These are phyloP conservation scores for Biscogniauxia marginata DNA, from an alignment of 2,329 filamentous ascomycete species.

Conservation along the genomic window DNA sequence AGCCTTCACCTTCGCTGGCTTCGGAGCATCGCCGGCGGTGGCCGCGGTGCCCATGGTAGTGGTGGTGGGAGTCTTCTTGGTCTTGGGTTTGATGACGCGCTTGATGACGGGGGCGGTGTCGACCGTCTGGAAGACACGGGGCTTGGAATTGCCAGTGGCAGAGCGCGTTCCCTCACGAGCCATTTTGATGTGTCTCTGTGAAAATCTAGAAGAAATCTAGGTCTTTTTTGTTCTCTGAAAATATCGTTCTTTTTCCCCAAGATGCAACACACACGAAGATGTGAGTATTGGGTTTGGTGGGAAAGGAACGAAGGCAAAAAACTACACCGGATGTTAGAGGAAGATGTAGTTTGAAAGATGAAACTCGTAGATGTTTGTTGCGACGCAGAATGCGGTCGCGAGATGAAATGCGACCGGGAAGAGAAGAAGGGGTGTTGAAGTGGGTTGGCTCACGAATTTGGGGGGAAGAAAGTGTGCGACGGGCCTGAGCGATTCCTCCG, in stretches of 20 bases:
- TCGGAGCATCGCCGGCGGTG: not conserved
- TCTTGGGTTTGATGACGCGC: slow-evolving; percentile 37
- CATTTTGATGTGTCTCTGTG: slow-evolving; percentile 36
- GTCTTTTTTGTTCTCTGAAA: not conserved
- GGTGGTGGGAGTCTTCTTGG: not conserved
- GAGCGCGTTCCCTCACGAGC: slow-evolving; percentile 52
- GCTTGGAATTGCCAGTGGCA: slow-evolving; percentile 51
- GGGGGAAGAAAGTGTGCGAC: too few species aligned
- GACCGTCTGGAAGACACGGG: slow-evolving; percentile 49
- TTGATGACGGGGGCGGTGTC: slow-evolving; percentile 47
- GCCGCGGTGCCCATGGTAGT: not conserved
- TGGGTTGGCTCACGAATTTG: slow-evolving; percentile 6
- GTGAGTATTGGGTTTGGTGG: not conserved
- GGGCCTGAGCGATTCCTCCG: too few species aligned
- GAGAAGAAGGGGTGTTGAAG: slow-evolving; percentile 7
- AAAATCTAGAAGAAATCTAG: not conserved
- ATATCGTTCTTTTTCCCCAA: not conserved
- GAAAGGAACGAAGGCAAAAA: slow-evolving; percentile 13
- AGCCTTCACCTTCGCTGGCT: not conserved
- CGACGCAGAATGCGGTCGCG: slow-evolving; percentile 24
- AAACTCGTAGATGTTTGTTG: slow-evolving; percentile 9
- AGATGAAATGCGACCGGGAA: slow-evolving; percentile 32
- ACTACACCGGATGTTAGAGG: slow-evolving; percentile 25
- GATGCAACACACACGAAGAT: not conserved
- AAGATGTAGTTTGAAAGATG: slow-evolving; percentile 13